A percentile compares a stretch with the other conserved stretches of the same genome.
These are phyloP conservation scores for Viola pubescens DNA, from an alignment of 441 rosid genomes.

Conservation along the genomic window DNA sequence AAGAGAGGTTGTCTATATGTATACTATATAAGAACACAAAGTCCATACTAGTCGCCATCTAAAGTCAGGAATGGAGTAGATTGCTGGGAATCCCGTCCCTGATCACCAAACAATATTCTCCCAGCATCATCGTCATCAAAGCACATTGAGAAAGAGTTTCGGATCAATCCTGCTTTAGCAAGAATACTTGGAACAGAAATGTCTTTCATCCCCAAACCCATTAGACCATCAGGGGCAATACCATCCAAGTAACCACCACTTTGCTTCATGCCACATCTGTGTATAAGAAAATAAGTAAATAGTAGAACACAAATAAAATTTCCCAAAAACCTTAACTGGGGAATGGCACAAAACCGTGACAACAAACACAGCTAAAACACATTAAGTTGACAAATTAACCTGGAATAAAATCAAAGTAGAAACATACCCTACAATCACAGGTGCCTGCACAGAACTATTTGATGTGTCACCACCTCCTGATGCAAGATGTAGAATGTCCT, in stretches of 20 bases:
- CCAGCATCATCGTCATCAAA: conserved; percentile 31
- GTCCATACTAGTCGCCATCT: conserved; percentile 25
- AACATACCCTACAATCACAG: conserved; percentile 55
- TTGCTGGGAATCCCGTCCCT: conserved; percentile 28
- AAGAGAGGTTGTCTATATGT: not conserved
- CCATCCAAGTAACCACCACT: conserved; percentile 64
- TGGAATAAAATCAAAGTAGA: not conserved
- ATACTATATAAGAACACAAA: not conserved
- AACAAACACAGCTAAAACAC: not conserved
- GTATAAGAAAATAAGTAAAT: not conserved
- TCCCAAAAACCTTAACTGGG: not conserved
- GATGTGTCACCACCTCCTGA: conserved; percentile 26
- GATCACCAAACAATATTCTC: conserved; percentile 35
- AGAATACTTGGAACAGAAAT: conserved; percentile 69
- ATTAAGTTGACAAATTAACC: not conserved
- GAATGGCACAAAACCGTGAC: not conserved
- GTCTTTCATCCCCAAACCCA: conserved; percentile 75
- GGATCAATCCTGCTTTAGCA: conserved; percentile 53
- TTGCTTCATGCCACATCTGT: conserved; percentile 90
- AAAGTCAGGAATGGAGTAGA: conserved; percentile 32
- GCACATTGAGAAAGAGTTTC: conserved; percentile 39
- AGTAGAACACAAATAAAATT: not conserved
- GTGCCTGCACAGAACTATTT: conserved; percentile 42
- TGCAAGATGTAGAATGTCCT: conserved; percentile 54
- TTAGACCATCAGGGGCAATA: conserved; percentile 80